phyloP scores from a whole-genome alignment of 1,139 yeast genomes.

The Arxiozyma slooffiae region DNA sequence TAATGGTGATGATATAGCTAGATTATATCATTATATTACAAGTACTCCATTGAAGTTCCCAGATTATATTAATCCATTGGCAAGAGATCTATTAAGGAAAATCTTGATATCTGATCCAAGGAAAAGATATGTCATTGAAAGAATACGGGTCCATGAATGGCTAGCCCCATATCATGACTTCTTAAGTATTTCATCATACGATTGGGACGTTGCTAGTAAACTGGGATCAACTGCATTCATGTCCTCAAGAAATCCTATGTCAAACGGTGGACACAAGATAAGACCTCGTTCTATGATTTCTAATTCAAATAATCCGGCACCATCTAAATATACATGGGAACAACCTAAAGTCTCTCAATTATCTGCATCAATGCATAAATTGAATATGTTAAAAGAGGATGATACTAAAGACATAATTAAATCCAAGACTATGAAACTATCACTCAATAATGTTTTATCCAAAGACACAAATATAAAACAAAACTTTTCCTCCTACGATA shows the following conservation, averaged over 20 bases:
- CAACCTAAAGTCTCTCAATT: neutral
- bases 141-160: conserved; percentile 81
- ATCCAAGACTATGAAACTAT: neutral
- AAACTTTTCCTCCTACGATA: neutral
- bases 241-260: conserved; percentile 28
- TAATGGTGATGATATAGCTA: conserved; percentile 88
- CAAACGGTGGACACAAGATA: neutral
- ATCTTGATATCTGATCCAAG: conserved; percentile 68
- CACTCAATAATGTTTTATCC: neutral
- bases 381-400: conserved; percentile 1
- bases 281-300: conserved; percentile 3
- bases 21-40: conserved; percentile 84
- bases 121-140: conserved; percentile 57
- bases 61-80: conserved; percentile 82
- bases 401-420: neutral
- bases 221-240: conserved; percentile 8
- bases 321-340: neutral
- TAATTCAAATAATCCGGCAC: neutral
- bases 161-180: conserved; percentile 69
- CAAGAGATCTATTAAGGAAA: conserved; percentile 80
- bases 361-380: neutral
- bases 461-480: neutral
- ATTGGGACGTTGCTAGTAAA: conserved; percentile 57
- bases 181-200: conserved; percentile 73
- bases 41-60: conserved; percentile 90